Evolutionary conservation across 2,329 filamentous ascomycete species (phyloP).

Genomic region (Sclerotinia borealis): DNA sequence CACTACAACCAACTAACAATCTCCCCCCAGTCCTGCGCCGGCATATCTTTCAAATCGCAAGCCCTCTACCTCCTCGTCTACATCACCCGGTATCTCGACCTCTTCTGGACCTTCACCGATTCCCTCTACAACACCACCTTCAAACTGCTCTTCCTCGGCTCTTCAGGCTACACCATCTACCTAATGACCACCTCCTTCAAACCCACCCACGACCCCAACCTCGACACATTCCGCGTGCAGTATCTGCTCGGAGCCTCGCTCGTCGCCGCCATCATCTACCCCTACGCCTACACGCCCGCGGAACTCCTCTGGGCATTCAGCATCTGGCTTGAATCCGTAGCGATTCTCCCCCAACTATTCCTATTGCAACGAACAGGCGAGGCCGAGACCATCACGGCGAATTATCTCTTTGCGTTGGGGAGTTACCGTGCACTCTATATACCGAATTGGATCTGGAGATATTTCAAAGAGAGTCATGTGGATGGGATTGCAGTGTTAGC

Average conservation of each 20-base stretch:
- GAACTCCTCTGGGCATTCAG: conserved; percentile 97
- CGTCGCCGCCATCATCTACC: conserved; percentile 73
- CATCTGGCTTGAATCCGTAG: conserved; percentile 96
- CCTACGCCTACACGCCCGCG: conserved; percentile 72
- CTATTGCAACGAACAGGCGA: conserved; percentile 97
- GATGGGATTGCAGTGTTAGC: conserved; percentile 86
- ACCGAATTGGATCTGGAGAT: conserved; percentile 96
- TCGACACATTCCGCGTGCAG: conserved; percentile 95
- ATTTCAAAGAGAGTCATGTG: conserved; percentile 70
- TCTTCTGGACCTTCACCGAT: conserved; percentile 73
- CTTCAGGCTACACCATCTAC: conserved; percentile 91
- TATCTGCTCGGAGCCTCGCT: conserved; percentile 82
- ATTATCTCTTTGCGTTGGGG: conserved; percentile 93
- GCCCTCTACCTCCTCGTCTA: conserved; percentile 92
- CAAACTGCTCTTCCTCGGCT: conserved; percentile 89
- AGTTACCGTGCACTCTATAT: conserved; percentile 93
- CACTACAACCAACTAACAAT: conserved; percentile 2
- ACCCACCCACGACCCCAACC: conserved; percentile 92
- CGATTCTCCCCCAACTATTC: conserved; percentile 94
- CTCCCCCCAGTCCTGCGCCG: conserved; percentile 53
- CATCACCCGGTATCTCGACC: conserved; percentile 85
- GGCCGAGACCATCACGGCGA: conserved; percentile 98
- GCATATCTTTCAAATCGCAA: conserved; percentile 98
- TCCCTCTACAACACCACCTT: conserved; percentile 84
- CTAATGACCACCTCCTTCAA: conserved; percentile 98